phyloP scores from a whole-genome alignment of 2,329 filamentous ascomycete genomes.

The Daldinia sp. region DNA sequence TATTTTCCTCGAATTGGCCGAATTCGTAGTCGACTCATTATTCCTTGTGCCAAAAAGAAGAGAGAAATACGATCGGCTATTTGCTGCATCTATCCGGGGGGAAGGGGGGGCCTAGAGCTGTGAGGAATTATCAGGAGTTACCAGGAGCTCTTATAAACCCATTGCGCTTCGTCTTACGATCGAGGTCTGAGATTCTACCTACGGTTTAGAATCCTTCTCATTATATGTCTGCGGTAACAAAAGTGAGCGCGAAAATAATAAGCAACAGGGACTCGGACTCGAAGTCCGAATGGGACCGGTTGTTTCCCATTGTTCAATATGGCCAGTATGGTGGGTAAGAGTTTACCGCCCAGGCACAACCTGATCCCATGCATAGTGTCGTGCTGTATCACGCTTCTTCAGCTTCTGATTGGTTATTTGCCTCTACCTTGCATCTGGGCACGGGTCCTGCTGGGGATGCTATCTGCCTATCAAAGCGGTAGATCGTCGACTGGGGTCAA shows the following conservation, averaged over 20 bases:
- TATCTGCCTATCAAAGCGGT: slow-evolving; percentile 53
- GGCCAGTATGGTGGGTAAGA: slow-evolving; percentile 22
- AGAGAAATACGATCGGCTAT: not conserved
- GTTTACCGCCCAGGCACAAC: slow-evolving; percentile 59
- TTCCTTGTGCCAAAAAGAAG: slow-evolving; percentile 22
- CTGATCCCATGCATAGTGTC: slow-evolving; percentile 55
- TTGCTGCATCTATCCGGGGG: not conserved
- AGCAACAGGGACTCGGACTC: slow-evolving; percentile 25
- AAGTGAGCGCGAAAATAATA: slow-evolving; percentile 24
- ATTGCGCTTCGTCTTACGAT: slow-evolving; percentile 8
- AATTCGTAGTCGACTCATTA: slow-evolving; percentile 22
- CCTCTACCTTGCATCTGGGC: slow-evolving; percentile 45
- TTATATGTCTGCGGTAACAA: slow-evolving; percentile 15
- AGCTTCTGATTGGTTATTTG: slow-evolving; percentile 55
- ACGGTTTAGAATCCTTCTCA: slow-evolving; percentile 3
- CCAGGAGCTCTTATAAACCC: slow-evolving; percentile 7
- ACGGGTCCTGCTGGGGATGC: slow-evolving; percentile 37
- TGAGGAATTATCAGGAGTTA: not conserved
- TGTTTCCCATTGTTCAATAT: slow-evolving; percentile 35
- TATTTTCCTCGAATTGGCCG: slow-evolving; percentile 40
- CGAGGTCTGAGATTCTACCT: not conserved
- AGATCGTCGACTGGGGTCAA: slow-evolving; percentile 50
- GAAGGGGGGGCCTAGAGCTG: not conserved
- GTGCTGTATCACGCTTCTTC: slow-evolving; percentile 55
- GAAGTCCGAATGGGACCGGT: slow-evolving; percentile 29